Evolutionary conservation across 257 asterid genomes (phyloP).

Genomic region (Datura wrightii): DNA sequence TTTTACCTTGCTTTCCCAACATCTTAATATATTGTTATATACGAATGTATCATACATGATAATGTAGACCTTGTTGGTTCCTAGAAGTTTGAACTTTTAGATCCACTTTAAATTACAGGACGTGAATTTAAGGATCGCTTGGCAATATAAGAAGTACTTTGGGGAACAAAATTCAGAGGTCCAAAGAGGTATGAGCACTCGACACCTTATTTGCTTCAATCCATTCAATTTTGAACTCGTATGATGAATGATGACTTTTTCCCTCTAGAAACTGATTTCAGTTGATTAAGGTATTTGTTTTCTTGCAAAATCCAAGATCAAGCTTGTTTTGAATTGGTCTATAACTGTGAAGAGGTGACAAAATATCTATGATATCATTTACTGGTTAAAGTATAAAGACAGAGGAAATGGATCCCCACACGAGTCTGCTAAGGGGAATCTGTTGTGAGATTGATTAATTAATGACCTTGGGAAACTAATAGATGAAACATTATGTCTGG

Average conservation of each 20-base stretch:
- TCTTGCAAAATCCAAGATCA: neutral
- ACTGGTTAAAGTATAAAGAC: neutral
- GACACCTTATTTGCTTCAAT: neutral
- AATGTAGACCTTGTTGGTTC: constrained; percentile 25
- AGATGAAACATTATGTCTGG: neutral
- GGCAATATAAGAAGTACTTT: constrained; percentile 95
- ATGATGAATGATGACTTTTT: neutral
- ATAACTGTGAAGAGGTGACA: neutral
- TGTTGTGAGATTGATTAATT: neutral
- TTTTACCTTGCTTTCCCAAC: constrained; percentile 29
- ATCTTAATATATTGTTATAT: neutral
- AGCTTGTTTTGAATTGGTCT: neutral
- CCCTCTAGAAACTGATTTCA: neutral
- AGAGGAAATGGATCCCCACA: neutral
- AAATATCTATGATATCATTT: constrained; percentile 6
- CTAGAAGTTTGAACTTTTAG: constrained; percentile 14
- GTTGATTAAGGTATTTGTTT: neutral
- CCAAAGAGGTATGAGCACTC: constrained; percentile 61
- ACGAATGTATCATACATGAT: constrained; percentile 5
- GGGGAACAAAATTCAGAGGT: constrained; percentile 69
- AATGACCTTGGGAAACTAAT: neutral
- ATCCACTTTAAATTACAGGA: constrained; percentile 56
- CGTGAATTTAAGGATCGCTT: constrained; percentile 88
- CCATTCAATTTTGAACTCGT: neutral
- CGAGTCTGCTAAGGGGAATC: neutral